Evolutionary conservation across 2,329 filamentous ascomycete genomes (phyloP).

Genomic region (Teratosphaeria zuluensis): DNA sequence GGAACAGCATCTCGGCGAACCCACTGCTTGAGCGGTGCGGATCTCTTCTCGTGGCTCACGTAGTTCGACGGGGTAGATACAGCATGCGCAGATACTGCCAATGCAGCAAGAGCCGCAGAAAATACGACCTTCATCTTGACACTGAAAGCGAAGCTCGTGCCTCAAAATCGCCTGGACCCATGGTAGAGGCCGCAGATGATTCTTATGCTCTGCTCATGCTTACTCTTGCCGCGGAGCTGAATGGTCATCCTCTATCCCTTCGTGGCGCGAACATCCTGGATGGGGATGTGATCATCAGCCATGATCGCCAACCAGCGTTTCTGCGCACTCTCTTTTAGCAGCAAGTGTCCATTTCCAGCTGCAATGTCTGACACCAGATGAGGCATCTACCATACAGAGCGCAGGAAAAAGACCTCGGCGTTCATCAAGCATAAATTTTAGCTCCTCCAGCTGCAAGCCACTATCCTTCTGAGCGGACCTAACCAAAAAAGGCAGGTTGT

Average conservation of each 20-base stretch:
- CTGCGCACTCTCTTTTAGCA: not conserved
- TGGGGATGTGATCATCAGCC: not conserved
- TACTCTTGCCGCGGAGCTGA: not conserved
- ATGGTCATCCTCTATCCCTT: not conserved
- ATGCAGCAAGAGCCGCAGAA: not conserved
- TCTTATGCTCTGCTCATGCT: not conserved
- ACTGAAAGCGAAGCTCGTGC: not conserved
- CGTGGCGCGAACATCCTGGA: not conserved
- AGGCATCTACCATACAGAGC: not conserved
- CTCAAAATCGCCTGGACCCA: not conserved
- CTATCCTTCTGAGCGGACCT: not conserved
- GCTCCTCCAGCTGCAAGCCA: not conserved
- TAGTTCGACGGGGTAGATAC: slow-evolving; percentile 4
- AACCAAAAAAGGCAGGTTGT: not conserved
- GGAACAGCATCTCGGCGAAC: slow-evolving; percentile 15
- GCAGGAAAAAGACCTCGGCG: not conserved
- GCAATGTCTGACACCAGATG: not conserved
- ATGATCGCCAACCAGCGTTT: not conserved
- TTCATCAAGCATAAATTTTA: not conserved
- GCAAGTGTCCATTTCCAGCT: not conserved
- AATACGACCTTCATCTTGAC: not conserved
- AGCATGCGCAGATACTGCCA: not conserved
- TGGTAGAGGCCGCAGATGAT: not conserved
- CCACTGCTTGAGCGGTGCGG: slow-evolving; percentile 7
- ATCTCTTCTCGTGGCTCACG: slow-evolving; percentile 24